Evolutionary conservation across 345 rosid genomes (phyloP).

Genomic region (Populus davidiana): DNA sequence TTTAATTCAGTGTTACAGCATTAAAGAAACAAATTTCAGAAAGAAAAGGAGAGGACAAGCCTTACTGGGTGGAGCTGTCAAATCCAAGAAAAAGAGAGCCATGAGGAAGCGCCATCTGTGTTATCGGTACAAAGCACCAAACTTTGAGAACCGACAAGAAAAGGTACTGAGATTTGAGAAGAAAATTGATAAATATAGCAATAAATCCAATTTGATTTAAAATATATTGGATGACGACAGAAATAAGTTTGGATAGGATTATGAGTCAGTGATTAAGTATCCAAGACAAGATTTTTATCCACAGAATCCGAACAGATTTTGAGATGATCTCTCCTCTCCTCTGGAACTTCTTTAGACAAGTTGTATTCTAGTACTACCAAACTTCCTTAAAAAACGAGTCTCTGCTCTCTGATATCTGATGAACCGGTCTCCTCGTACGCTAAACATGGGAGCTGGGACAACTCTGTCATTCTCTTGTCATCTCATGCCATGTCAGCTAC

Average conservation of each 20-base stretch:
- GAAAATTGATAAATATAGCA: not conserved
- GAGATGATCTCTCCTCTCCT: no score
- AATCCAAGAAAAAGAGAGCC: conserved; percentile 84
- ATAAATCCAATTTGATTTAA: not conserved
- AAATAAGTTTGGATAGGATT: not conserved
- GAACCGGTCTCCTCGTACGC: no score
- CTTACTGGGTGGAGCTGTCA: conserved; percentile 91
- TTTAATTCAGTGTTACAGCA: not conserved
- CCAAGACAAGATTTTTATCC: no score
- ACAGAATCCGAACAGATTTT: no score
- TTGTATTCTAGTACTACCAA: not conserved
- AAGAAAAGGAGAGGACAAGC: not conserved
- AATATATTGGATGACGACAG: not conserved
- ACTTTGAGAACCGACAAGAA: not conserved
- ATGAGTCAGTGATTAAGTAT: not conserved
- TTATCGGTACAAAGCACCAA: conserved; percentile 29
- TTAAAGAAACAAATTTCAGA: not conserved
- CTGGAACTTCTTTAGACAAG: no score
- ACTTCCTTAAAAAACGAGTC: not conserved
- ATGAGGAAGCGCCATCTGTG: conserved; percentile 49
- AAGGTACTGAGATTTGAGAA: not conserved
- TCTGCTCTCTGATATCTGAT: not conserved
- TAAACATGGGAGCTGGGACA: no score
- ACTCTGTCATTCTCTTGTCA: no score
- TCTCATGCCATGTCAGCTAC: no score